These are phyloP conservation scores for Ensete glaucum DNA, from an alignment of 176 grass and related monocot genomes.

Conservation along the genomic window DNA sequence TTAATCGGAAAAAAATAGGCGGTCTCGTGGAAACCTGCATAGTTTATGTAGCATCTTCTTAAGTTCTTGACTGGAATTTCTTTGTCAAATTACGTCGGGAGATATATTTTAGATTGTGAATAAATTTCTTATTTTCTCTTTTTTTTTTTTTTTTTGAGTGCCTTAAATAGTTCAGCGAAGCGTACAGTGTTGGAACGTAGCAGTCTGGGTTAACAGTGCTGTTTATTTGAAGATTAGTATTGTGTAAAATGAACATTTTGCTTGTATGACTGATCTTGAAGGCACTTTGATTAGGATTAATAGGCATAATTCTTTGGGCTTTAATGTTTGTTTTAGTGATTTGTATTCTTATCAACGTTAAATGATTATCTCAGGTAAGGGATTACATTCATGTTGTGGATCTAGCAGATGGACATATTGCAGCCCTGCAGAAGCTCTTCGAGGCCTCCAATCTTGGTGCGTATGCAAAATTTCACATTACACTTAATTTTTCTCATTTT, in stretches of 20 bases:
- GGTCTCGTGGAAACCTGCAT: background rate
- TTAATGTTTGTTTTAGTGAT: background rate
- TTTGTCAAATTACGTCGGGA: too few relatives aligned
- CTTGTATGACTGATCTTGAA: too few relatives aligned
- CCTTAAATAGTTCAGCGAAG: too few relatives aligned
- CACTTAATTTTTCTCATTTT: background rate
- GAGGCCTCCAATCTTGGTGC: background rate
- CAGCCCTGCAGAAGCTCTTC: background rate
- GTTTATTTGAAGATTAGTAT: background rate
- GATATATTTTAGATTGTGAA: too few relatives aligned
- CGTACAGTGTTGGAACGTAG: too few relatives aligned
- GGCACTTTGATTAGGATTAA: background rate
- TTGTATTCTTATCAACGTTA: background rate
- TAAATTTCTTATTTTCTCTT: too few relatives aligned
- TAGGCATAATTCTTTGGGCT: background rate
- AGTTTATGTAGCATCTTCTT: too few relatives aligned
- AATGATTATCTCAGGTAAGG: background rate
- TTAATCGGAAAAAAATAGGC: background rate
- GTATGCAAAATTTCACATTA: background rate
- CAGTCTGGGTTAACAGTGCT: background rate
- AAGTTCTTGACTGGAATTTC: too few relatives aligned
- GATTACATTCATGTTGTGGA: conserved; percentile 14
- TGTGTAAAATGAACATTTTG: too few relatives aligned
- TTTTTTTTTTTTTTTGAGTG: too few relatives aligned
- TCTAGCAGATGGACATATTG: conserved; percentile 12